Evolutionary conservation across 2,329 filamentous ascomycete species (phyloP), one percentile per base, ranked within the genome.

Genomic region (Ceratocystis lukuohia): DNA sequence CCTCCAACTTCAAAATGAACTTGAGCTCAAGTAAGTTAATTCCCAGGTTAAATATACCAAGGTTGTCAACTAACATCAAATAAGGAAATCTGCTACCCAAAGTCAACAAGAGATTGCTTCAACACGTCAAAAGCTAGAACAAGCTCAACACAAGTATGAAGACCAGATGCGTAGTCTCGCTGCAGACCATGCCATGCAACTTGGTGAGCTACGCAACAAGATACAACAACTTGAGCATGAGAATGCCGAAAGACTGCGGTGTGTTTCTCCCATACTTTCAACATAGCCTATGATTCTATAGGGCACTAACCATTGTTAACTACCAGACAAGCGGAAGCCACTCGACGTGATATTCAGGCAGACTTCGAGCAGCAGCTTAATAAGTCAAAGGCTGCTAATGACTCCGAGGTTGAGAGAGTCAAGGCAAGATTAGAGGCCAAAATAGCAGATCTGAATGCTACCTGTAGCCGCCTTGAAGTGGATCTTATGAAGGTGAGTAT

Each of bases 1-100:
- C 6, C 77, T 92, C 20, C 88, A 90, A 70, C 80, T 80, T 61
- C 82, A 85, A 44, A 88, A 94, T 71, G 84, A 88, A 64, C 81
- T 84, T 46, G 87, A 91, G 66, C 70, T 87, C 5, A 79, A 79
- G 73, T 83, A 78, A 70, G 77, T 10, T 1, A 5, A 30, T 22
- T 46, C 5, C 3, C 15, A 3, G 0, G 41, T n/a, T 22, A 17
- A 22, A 12, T 50, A 10, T 17, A 59, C 45, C 48, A 46, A 67
- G 12, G 56, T 17, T 7, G n/a, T 48, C n/a, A 20, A 17, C n/a
- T 62, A 45, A 63, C 22, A 50, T 15, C 25, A 17, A 22, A 44
- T 6, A 62, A 70, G 67, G 59, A 59, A 65, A 37, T 45, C 66
- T 8, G 62, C 17, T 10, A 69, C 69, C 6, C 72, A 74, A 65